Evolutionary conservation across 2,329 filamentous ascomycete species (phyloP).

Genomic region (Tympanopsis confertula): DNA sequence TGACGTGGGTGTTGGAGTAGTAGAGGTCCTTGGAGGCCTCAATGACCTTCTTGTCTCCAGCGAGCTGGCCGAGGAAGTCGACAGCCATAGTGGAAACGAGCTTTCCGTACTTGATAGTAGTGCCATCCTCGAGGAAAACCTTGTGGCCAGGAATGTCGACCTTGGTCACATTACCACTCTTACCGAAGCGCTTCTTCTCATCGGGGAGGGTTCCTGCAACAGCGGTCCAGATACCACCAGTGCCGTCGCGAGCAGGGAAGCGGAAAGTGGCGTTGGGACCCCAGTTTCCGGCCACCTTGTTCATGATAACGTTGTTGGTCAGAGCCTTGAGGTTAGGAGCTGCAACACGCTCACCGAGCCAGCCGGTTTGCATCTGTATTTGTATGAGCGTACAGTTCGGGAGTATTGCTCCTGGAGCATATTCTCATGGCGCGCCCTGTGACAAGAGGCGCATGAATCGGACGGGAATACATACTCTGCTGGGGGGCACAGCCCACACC

Average conservation of each 20-base stretch:
- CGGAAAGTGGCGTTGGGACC: slow-evolving; percentile 96
- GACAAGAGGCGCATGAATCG: too few relatives aligned
- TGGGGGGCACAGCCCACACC: slow-evolving; percentile 97
- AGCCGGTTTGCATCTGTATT: slow-evolving; percentile 90
- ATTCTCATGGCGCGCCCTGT: neutral
- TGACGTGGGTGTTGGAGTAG: slow-evolving; percentile 94
- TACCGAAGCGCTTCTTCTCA: slow-evolving; percentile 83
- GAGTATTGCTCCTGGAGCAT: neutral
- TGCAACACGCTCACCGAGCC: slow-evolving; percentile 97
- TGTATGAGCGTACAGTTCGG: neutral
- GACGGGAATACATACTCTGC: slow-evolving; percentile 66
- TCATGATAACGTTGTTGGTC: slow-evolving; percentile 85
- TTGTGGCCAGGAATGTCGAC: slow-evolving; percentile 78
- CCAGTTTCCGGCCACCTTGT: slow-evolving; percentile 95
- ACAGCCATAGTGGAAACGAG: slow-evolving; percentile 94
- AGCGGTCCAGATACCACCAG: slow-evolving; percentile 97
- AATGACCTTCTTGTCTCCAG: slow-evolving; percentile 77
- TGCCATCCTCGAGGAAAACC: slow-evolving; percentile 68
- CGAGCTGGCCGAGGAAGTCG: slow-evolving; percentile 73
- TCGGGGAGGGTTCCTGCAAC: slow-evolving; percentile 86
- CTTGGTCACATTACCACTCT: slow-evolving; percentile 71
- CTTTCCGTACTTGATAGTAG: slow-evolving; percentile 80
- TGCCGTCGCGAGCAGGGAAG: slow-evolving; percentile 90
- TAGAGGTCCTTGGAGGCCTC: slow-evolving; percentile 79
- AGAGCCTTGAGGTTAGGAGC: slow-evolving; percentile 90